These are phyloP conservation scores for Trichophyton benhamiae DNA, from an alignment of 2,329 filamentous ascomycete genomes.

Conservation along the genomic window DNA sequence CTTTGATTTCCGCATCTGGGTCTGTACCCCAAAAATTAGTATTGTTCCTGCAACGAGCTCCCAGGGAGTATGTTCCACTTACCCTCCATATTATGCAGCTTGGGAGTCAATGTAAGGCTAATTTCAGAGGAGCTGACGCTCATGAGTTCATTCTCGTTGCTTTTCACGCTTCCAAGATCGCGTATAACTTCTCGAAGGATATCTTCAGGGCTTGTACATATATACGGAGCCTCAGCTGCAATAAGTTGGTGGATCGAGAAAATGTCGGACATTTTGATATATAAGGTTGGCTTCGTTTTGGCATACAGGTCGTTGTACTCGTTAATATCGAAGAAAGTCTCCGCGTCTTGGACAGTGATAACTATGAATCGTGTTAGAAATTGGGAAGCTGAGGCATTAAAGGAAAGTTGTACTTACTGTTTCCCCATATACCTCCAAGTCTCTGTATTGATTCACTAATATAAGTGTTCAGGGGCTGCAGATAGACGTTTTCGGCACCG, in stretches of 20 bases:
- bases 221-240: conserved; percentile 60
- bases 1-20: conserved; percentile 81
- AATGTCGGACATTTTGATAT: conserved; percentile 97
- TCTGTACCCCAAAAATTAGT: conserved; percentile 38
- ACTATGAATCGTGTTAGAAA: conserved; percentile 34
- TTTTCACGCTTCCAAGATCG: conserved; percentile 90
- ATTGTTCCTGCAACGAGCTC: background rate
- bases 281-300: conserved; percentile 92
- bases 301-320: conserved; percentile 97
- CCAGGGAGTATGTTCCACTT: conserved; percentile 16
- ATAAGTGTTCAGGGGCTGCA: conserved; percentile 89
- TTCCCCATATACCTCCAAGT: conserved; percentile 60
- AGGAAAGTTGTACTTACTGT: conserved; percentile 35
- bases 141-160: conserved; percentile 85
- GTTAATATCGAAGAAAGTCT: conserved; percentile 92
- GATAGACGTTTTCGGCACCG: conserved; percentile 85
- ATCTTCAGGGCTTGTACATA: conserved; percentile 75
- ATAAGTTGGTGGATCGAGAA: conserved; percentile 90
- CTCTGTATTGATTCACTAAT: conserved; percentile 73
- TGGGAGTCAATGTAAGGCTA: conserved; percentile 77
- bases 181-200: conserved; percentile 81
- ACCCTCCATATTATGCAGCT: conserved; percentile 73
- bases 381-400: too few relatives aligned
- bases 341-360: conserved; percentile 73
- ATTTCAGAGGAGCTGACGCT: conserved; percentile 80